Base-by-base conservation (phyloP, 108 stramenopile genomes). In the Pseudonitzschia pungens region DNA sequence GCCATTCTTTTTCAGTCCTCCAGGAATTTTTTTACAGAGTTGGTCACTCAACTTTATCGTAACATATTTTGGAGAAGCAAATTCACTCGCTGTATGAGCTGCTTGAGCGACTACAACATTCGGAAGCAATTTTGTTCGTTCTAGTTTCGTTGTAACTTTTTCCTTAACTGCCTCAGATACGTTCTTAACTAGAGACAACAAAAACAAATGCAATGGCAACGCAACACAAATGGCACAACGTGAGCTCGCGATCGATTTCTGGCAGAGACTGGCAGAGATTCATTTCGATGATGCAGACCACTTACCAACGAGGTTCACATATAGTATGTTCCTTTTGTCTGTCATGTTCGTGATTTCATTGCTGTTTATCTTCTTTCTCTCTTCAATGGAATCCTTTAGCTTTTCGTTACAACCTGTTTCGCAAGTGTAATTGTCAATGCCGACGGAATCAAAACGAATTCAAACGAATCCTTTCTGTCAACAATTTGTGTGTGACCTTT, bases 1-100 rank as follows among this genome's bases (percentile, higher is more conserved):
- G 5, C 81, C 81, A 31, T 73, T 62, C 55, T 81, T 65, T 55
- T 75, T 68, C 70, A 81, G 32, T 36, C 54, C 53, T n/a, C 5
- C 28, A 43, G 71, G 75, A n/a, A 81, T 41, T 68, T 73, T 41
- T 29, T 53, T 32, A 21, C 55, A 55, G 6, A 79, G 31, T 42
- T 51, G 24, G 32, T 63, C 57, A 43, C 68, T 52, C 42, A 77
- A 18, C 16, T 31, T 24, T 45, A 72, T 42, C 4, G 81, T 71
- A 7, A 77, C 51, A 62, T 65, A 65, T 22, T 53, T 59, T 4
- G 51, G 57, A 18, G 60, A 42, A 5, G 78, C 65, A 27, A 75
- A 45, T 26, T 68, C 52, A 57, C 70, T 60, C 3, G 74, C 80
- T 22, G 53, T 48, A 26, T 42, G 26, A 26, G 74, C 80, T 1